Evolutionary conservation across 1,284 basidiomycete species (phyloP).

Genomic region (Tilletia setariae): DNA sequence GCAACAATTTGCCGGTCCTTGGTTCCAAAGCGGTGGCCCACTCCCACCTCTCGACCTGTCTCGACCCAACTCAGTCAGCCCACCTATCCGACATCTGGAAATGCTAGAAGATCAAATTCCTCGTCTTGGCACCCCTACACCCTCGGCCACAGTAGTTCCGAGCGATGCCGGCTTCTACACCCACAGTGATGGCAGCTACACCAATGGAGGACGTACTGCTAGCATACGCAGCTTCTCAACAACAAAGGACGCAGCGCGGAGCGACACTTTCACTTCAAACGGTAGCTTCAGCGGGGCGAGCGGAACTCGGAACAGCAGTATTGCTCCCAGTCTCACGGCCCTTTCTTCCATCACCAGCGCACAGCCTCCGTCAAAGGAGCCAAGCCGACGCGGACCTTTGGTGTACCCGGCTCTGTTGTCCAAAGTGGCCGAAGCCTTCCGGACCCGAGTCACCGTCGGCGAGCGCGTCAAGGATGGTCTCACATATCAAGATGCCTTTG

Average conservation of each 20-base stretch:
- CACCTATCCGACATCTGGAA: slow-evolving; percentile 1
- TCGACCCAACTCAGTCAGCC: slow-evolving; percentile 8
- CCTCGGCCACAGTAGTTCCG: slow-evolving; percentile 13
- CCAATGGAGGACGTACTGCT: slow-evolving; percentile 14
- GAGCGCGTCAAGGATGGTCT: slow-evolving; percentile 91
- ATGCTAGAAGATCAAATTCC: not conserved
- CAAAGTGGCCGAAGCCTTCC: slow-evolving; percentile 88
- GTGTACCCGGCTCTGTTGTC: slow-evolving; percentile 94
- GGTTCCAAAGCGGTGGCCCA: slow-evolving; percentile 21
- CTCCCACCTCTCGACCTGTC: not conserved
- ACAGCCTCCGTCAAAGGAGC: not conserved
- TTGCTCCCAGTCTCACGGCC: not conserved
- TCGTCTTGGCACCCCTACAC: not conserved
- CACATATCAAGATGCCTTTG: slow-evolving; percentile 92
- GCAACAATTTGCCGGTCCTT: slow-evolving; percentile 13
- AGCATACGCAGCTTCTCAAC: slow-evolving; percentile 27
- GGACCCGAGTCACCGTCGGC: slow-evolving; percentile 69
- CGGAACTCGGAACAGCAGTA: not conserved
- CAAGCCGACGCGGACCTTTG: slow-evolving; percentile 56
- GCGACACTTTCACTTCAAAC: slow-evolving; percentile 18
- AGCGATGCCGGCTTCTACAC: not conserved
- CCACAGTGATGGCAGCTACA: too few species aligned
- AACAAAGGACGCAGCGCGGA: slow-evolving; percentile 14
- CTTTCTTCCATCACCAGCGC: slow-evolving; percentile 5
- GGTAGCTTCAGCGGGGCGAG: slow-evolving; percentile 18